A percentile compares a stretch with the other conserved stretches of the same genome.
Conservation (phyloP, 768 basidiomycete species). For the Boletus huronensis region DNA sequence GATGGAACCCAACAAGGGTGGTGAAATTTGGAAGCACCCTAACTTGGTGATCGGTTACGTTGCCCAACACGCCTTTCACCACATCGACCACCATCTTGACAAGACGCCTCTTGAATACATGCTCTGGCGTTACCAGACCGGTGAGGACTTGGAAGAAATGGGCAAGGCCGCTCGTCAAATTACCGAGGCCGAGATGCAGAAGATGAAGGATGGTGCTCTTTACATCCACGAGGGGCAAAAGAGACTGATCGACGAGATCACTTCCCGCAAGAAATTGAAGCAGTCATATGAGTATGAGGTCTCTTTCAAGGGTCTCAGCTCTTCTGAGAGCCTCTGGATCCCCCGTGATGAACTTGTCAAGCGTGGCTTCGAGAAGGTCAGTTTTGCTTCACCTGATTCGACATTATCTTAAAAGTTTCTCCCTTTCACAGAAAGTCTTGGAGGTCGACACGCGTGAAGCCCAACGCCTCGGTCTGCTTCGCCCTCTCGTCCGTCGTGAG, state of each 20-base stretch:
- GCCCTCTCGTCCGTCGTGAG: conserved; percentile 96
- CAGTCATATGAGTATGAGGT: conserved; percentile 99
- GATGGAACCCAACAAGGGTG: conserved; percentile 93
- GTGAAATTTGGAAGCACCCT: conserved; percentile 99
- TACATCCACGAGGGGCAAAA: conserved; percentile 92
- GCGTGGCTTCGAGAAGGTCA: conserved; percentile 94
- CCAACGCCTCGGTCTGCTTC: conserved; percentile 90
- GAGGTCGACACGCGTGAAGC: conserved; percentile 98
- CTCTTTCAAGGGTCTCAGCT: conserved; percentile 90
- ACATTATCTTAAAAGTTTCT: neutral
- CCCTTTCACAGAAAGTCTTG: conserved; percentile 70
- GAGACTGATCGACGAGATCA: conserved; percentile 90
- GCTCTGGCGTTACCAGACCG: conserved; percentile 99
- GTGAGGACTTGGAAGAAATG: conserved; percentile 97
- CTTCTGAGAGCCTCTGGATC: conserved; percentile 98
- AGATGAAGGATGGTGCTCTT: conserved; percentile 94
- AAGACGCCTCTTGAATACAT: conserved; percentile 99
- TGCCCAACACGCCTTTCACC: conserved; percentile 99
- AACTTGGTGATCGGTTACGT: conserved; percentile 99
- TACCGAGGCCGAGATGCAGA: conserved; percentile 80
- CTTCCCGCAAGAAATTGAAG: conserved; percentile 94
- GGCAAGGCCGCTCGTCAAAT: conserved; percentile 87
- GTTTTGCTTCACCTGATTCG: conserved; percentile 9
- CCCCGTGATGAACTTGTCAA: conserved; percentile 95
- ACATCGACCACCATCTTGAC: conserved; percentile 97